These are phyloP conservation scores for Fraxinus cuspidata DNA, from an alignment of 257 asterid species.

Conservation along the genomic window DNA sequence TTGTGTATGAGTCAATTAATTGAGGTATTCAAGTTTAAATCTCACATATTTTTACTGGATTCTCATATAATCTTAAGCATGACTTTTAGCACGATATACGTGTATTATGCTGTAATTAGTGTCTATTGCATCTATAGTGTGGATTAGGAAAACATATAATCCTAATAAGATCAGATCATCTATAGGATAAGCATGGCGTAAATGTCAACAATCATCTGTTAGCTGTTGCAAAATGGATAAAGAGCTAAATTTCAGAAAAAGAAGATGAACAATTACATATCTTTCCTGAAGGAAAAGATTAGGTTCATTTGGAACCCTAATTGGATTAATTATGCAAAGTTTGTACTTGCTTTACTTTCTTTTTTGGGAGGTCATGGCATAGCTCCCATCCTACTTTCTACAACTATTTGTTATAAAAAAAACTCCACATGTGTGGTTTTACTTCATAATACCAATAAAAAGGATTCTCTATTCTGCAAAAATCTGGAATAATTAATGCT, in stretches of 20 bases:
- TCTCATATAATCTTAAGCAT: background rate
- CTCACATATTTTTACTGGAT: background rate
- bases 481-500: too few relatives aligned
- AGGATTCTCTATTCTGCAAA: too few relatives aligned
- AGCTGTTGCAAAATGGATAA: background rate
- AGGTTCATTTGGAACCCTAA: too few relatives aligned
- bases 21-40: background rate
- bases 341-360: too few relatives aligned
- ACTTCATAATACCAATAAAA: too few relatives aligned
- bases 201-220: background rate
- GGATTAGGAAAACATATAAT: background rate
- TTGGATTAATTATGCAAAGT: too few relatives aligned
- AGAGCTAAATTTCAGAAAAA: slow-evolving; percentile 10
- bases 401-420: too few relatives aligned
- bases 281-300: slow-evolving; percentile 4
- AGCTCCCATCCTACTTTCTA: too few relatives aligned
- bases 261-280: background rate
- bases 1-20: background rate
- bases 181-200: background rate
- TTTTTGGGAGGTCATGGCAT: too few relatives aligned
- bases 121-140: background rate
- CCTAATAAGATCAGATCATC: background rate
- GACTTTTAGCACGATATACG: background rate
- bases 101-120: background rate
- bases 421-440: too few relatives aligned